Conservation (phyloP, 2,329 filamentous ascomycete species). For the Scytalidium lignicola region DNA sequence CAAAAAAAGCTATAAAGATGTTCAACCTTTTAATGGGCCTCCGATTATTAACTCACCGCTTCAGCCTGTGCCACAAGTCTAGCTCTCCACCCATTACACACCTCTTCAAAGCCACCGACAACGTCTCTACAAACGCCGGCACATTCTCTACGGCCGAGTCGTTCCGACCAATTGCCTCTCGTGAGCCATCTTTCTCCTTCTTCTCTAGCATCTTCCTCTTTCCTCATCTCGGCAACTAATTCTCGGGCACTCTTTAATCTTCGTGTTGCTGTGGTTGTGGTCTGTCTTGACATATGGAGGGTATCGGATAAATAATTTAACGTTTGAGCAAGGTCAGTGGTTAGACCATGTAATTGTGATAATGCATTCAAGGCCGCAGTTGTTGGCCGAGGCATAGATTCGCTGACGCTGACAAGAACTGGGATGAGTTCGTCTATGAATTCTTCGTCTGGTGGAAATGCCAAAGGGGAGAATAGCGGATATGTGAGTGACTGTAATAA, state of each 20-base stretch:
- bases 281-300: constrained; percentile 89
- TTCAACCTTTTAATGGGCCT: too few species aligned
- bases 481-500: constrained; percentile 70
- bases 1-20: not conserved
- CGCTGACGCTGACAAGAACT: constrained; percentile 58
- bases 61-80: constrained; percentile 57
- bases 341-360: constrained; percentile 63
- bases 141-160: constrained; percentile 72
- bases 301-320: constrained; percentile 86
- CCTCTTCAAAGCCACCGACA: constrained; percentile 85
- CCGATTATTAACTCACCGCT: constrained; percentile 27
- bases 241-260: constrained; percentile 78
- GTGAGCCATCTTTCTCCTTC: constrained; percentile 79
- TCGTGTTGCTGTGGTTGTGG: constrained; percentile 74
- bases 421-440: constrained; percentile 66
- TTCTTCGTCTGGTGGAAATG: constrained; percentile 56
- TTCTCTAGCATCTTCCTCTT: constrained; percentile 76
- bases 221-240: constrained; percentile 77
- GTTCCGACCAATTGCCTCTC: constrained; percentile 76
- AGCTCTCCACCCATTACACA: constrained; percentile 79
- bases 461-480: constrained; percentile 63
- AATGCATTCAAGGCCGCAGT: constrained; percentile 61
- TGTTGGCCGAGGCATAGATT: constrained; percentile 61
- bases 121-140: constrained; percentile 81
- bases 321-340: constrained; percentile 69